These are phyloP conservation scores for Hygrophoropsis aurantiaca DNA, from an alignment of 768 basidiomycete species.

Conservation along the genomic window DNA sequence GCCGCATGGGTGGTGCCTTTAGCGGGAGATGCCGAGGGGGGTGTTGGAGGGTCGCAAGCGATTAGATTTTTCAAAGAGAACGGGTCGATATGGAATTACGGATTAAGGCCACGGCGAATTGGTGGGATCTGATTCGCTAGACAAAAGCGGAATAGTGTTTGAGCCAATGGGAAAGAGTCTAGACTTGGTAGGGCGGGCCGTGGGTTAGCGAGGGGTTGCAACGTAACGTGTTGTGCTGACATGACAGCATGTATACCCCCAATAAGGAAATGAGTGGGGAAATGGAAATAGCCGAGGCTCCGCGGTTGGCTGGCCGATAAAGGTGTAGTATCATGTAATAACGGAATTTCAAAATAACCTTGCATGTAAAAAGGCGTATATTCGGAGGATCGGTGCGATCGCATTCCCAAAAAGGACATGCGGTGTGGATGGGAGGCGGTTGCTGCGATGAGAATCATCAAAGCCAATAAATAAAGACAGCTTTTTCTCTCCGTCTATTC, in stretches of 20 bases:
- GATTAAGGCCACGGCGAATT: not conserved
- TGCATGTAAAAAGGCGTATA: constrained; percentile 14
- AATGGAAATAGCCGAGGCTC: constrained; percentile 25
- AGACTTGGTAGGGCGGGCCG: not conserved
- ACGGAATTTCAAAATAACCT: constrained; percentile 26
- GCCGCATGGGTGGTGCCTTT: too few species aligned
- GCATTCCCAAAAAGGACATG: constrained; percentile 14
- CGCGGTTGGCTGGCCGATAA: constrained; percentile 31
- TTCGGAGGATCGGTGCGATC: constrained; percentile 29
- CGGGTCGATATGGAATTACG: not conserved
- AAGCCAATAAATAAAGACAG: constrained; percentile 39
- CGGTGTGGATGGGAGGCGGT: constrained; percentile 15
- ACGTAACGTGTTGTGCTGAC: constrained; percentile 21
- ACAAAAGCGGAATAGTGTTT: not conserved
- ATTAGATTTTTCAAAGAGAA: constrained; percentile 7
- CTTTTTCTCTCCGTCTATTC: constrained; percentile 27
- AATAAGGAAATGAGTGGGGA: constrained; percentile 6
- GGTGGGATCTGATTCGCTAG: not conserved
- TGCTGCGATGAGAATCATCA: constrained; percentile 34
- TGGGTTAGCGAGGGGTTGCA: constrained; percentile 20
- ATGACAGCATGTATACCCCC: constrained; percentile 24
- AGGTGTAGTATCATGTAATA: constrained; percentile 27
- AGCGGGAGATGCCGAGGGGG: too few species aligned
- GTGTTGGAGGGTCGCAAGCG: not conserved
- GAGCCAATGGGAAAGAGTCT: not conserved